Evolutionary conservation across 805 yeast species (phyloP), one percentile per base, ranked within the genome.

Genomic region (Nakazawaea pomicola): DNA sequence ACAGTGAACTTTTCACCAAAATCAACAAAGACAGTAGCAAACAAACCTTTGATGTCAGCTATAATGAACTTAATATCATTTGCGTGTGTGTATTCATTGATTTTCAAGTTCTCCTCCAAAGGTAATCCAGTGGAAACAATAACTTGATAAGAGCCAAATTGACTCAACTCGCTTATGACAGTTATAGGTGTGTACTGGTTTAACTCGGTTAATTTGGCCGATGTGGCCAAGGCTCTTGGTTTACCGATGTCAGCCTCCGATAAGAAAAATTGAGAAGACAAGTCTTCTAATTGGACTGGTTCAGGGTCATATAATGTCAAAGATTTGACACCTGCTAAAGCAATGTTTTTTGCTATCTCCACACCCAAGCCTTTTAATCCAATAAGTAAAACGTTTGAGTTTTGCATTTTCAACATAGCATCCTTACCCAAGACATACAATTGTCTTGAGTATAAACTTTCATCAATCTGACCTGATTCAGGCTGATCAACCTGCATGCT

Each of bases 341-440:
- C 95, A 42, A 93, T 88, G 62, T 93, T 93, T 65, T 93, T 93
- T 18, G 99, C 97, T 44, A 93, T 88, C 65, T 93, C 99, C 32
- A 87, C 75, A 55, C 99, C 99, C 36, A 93, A 68, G 36, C 99
- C 99, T 57, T 79, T 82, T 43, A 91, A 68, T 3, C 99, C 99
- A 48, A 90, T 77, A 36, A 93, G 72, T 37, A 93, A 74, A n/a
- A 93, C 96, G 53, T 85, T 88, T 19, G 98, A 89, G 50, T 77
- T 73, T 55, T 90, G 96, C 97, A 93, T 86, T 62, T 88, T 86
- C 53, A 90, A 70, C 99, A 93, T 93, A 39, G 99, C 99, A 50
- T 93, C 99, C 55, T 87, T 89, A 47, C 99, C 99, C 49, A 93
- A 66, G 39, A 93, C 99, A 55, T 91, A 88, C 62, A 93, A 76